These are phyloP conservation scores for Ustilago shanxiensis DNA, from an alignment of 1,284 basidiomycete genomes.

Conservation along the genomic window DNA sequence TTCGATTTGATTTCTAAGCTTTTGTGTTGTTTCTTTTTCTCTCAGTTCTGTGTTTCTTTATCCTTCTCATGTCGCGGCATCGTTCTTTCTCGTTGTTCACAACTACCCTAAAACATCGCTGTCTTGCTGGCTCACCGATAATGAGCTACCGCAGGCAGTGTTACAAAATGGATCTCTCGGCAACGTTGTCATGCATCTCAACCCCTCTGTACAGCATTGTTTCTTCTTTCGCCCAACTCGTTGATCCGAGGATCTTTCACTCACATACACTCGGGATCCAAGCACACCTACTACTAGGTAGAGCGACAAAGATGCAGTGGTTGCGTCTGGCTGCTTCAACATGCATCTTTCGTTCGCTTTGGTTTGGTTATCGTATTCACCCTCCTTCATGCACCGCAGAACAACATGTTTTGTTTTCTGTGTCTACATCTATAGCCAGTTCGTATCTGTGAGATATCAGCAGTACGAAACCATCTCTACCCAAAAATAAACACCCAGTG, in stretches of 20 bases:
- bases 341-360: constrained; percentile 1
- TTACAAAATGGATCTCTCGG: not conserved
- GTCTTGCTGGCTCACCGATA: not conserved
- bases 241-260: constrained; percentile 22
- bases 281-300: not conserved
- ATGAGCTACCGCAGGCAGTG: not conserved
- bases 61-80: not conserved
- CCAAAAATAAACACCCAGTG: constrained; percentile 25
- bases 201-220: not conserved
- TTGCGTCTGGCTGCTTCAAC: constrained; percentile 26
- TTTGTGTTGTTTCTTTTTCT: not conserved
- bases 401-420: constrained; percentile 15
- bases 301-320: constrained; percentile 9
- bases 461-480: constrained; percentile 16
- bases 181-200: not conserved
- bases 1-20: not conserved
- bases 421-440: constrained; percentile 18
- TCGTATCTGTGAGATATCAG: constrained; percentile 16
- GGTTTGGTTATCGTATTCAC: not conserved
- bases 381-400: constrained; percentile 17
- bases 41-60: not conserved
- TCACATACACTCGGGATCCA: not conserved
- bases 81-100: not conserved
- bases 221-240: not conserved
- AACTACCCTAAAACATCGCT: not conserved